Base-by-base conservation (phyloP, 352 stramenopile genomes). In the Phytophthora macrochlamydospora region DNA sequence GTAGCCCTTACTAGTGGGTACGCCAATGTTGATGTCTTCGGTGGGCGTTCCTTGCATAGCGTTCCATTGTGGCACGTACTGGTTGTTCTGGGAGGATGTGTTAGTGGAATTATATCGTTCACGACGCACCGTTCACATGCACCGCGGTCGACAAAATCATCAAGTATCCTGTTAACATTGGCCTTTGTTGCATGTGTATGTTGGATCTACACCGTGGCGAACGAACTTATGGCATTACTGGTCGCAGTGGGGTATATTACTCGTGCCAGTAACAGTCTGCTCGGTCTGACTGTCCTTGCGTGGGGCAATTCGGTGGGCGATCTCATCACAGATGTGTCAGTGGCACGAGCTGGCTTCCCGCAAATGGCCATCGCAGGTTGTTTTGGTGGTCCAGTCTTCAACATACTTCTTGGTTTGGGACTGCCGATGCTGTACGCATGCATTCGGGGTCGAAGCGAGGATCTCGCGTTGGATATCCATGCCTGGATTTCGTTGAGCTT, bases 161-260 rank as follows among this genome's bases (percentile, higher is more conserved):
- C 76, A 38, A 63, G 79, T 12, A 32, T 90, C n/a, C 79, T 94
- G 51, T 75, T 95, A 40, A 62, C 73, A 7, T 64, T 97, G 24
- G 86, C 80, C 4, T 92, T 97, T 30, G 65, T 81, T 9, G 87
- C 94, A 13, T 97, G 89, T 59, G 89, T 98, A 12, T 85, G 85
- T 48, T 98, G 92, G 94, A 97, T 98, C 66, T 98, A 97, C 70
- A 73, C 86, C 2, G 75, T 98, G 37, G 91, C 92, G 4, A 90
- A 81, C 40, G 92, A 98, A 50, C 59, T 98, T 1, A 85, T 98
- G 57, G 85, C 81, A 11, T 59, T 97, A 29, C 71, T 98, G 8
- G 75, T 92, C 33, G 81, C 87, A 0, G 71, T 92, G 32, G 88
- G 88, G 11, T 76, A 80, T 29, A 93, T 94, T 56, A 94, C 86